phyloP scores from a whole-genome alignment of 2,329 filamentous ascomycete species.

The Cordyceps cicadae region DNA sequence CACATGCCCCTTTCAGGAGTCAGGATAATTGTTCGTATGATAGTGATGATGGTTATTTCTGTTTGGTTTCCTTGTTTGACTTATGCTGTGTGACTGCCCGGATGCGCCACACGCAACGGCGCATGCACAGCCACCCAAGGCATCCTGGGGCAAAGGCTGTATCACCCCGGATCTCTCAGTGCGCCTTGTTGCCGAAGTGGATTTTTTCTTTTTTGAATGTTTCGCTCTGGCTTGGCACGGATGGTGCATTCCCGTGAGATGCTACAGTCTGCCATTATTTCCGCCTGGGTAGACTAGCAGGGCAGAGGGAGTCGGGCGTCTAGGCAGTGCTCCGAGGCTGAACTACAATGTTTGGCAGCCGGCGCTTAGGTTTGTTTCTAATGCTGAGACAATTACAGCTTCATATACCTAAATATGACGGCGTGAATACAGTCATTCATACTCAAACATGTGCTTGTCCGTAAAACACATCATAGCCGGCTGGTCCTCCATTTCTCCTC shows the following conservation, averaged over 20 bases:
- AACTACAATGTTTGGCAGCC: not conserved
- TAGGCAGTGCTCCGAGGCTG: not conserved
- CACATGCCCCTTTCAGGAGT: too few relatives aligned
- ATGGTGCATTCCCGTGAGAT: not conserved
- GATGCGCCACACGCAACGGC: not conserved
- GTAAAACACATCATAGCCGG: not conserved
- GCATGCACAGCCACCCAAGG: not conserved
- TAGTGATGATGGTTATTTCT: not conserved
- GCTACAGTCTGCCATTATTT: not conserved
- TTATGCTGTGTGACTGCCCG: too few relatives aligned
- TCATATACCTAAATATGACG: not conserved
- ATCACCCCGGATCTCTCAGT: not conserved
- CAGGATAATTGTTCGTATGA: not conserved
- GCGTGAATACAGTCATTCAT: not conserved
- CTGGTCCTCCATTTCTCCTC: not conserved
- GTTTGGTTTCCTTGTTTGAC: not conserved
- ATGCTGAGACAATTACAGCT: not conserved
- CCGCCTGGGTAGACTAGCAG: not conserved
- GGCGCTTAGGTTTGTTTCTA: not conserved
- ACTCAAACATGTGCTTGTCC: not conserved
- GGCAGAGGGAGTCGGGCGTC: not conserved
- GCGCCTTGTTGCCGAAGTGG: not conserved
- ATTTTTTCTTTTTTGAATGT: not conserved
- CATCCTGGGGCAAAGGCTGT: not conserved
- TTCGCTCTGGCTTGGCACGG: not conserved